These are phyloP conservation scores for Sporothrix luriei DNA, from an alignment of 2,329 filamentous ascomycete species.

Conservation along the genomic window DNA sequence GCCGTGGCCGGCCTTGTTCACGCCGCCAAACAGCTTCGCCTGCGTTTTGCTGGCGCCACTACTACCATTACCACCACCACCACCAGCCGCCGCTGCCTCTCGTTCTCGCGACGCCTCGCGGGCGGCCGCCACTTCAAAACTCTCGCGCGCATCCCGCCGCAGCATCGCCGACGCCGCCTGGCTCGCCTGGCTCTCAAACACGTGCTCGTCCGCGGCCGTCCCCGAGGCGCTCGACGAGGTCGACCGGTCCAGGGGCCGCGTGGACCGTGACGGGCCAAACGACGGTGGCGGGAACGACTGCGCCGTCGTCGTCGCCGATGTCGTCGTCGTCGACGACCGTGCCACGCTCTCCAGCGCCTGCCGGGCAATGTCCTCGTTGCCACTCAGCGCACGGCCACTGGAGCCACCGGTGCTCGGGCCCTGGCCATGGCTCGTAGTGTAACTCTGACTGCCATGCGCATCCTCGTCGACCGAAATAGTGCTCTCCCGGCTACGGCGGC, in stretches of 20 bases:
- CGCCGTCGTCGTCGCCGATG: too few relatives aligned
- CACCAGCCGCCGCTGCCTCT: conserved; percentile 42
- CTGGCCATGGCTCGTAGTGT: not conserved
- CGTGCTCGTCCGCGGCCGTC: conserved; percentile 47
- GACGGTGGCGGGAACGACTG: conserved; percentile 36
- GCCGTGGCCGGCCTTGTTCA: conserved; percentile 46
- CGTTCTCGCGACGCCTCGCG: conserved; percentile 42
- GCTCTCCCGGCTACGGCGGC: conserved; percentile 76
- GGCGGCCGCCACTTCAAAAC: conserved; percentile 52
- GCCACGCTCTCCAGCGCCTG: conserved; percentile 58
- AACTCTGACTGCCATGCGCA: not conserved
- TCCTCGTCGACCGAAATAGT: conserved; percentile 72
- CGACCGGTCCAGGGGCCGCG: conserved; percentile 29
- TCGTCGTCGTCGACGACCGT: too few relatives aligned
- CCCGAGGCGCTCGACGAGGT: not conserved
- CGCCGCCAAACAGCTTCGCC: conserved; percentile 54
- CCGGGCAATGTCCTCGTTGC: conserved; percentile 58
- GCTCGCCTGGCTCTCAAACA: conserved; percentile 75
- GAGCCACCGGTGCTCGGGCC: not conserved
- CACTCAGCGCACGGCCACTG: not conserved
- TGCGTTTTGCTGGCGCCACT: conserved; percentile 50
- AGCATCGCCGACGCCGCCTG: conserved; percentile 76
- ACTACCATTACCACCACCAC: too few relatives aligned
- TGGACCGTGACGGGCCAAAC: conserved; percentile 37
- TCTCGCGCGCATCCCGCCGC: conserved; percentile 59